Percentiles rank a stretch among this genome's conserved stretches.
Conservation (phyloP, 768 basidiomycete species). For the Symmetrospora coprosmae region DNA sequence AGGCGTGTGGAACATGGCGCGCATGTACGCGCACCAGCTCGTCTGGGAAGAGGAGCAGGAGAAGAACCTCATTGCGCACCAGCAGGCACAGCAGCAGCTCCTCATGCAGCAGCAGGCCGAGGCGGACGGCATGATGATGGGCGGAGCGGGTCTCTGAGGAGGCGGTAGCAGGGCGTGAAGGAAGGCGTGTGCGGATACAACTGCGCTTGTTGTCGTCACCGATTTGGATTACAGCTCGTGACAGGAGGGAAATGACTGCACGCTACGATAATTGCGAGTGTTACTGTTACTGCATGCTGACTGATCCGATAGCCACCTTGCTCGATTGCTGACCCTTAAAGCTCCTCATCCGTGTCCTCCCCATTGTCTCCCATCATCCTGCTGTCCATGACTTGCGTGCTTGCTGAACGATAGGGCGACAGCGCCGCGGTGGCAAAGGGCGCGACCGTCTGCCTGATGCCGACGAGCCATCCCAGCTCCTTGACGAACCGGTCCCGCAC, state of each 20-base stretch:
- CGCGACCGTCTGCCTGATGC: constrained; percentile 1
- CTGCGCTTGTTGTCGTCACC: no score
- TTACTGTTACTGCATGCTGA: not conserved
- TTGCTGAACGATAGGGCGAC: not conserved
- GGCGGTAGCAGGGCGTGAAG: no score
- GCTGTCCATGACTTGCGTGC: constrained; percentile 12
- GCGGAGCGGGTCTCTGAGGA: no score
- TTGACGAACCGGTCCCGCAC: constrained; percentile 27
- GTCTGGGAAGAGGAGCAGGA: constrained; percentile 22
- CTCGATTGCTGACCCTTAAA: not conserved
- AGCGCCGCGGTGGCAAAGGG: not conserved
- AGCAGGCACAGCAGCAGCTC: no score
- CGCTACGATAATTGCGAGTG: not conserved
- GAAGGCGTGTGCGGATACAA: no score
- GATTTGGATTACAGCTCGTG: no score
- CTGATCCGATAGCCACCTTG: no score
- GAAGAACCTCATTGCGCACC: no score
- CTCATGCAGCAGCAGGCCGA: no score
- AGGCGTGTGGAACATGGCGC: constrained; percentile 27
- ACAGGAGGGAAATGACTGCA: not conserved
- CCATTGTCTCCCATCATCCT: constrained; percentile 1
- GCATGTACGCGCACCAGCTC: constrained; percentile 18
- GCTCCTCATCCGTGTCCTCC: constrained; percentile 13
- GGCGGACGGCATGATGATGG: no score
- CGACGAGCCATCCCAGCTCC: constrained; percentile 32